phyloP scores from a whole-genome alignment of 2,329 filamentous ascomycete species.

The Zymoseptoria pseudotritici region DNA sequence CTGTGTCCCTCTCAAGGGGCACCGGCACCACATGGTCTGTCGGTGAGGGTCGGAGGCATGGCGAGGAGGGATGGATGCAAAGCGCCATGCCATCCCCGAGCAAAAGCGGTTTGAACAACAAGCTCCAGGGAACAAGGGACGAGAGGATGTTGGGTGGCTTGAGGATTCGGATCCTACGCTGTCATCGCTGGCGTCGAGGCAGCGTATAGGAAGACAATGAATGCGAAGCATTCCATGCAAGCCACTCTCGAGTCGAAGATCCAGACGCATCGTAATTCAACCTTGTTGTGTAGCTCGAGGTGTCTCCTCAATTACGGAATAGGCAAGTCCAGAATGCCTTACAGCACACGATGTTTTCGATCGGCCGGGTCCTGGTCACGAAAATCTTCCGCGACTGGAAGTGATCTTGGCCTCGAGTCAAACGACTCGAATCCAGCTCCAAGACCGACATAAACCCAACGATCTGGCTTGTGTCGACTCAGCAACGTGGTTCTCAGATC shows the following conservation, averaged over 20 bases:
- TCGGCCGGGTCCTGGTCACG: neutral
- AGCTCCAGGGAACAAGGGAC: neutral
- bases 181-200: neutral
- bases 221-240: neutral
- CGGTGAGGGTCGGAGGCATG: neutral
- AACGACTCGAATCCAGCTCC: neutral
- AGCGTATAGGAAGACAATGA: neutral
- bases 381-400: neutral
- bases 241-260: neutral
- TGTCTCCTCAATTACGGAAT: neutral
- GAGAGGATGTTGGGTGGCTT: neutral
- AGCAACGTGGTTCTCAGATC: neutral
- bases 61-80: neutral
- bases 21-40: slow-evolving; percentile 7
- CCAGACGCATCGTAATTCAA: neutral
- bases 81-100: slow-evolving; percentile 12
- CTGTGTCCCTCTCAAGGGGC: slow-evolving; percentile 8
- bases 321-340: neutral
- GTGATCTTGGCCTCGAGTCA: neutral
- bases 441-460: neutral
- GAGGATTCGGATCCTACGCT: neutral
- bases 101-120: slow-evolving; percentile 9
- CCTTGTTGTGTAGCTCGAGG: neutral
- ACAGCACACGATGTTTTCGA: neutral
- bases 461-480: neutral